Percentiles rank a stretch among this genome's conserved stretches.
phyloP scores from a whole-genome alignment of 2,329 filamentous ascomycete genomes.

The Pseudogymnoascus sp. region DNA sequence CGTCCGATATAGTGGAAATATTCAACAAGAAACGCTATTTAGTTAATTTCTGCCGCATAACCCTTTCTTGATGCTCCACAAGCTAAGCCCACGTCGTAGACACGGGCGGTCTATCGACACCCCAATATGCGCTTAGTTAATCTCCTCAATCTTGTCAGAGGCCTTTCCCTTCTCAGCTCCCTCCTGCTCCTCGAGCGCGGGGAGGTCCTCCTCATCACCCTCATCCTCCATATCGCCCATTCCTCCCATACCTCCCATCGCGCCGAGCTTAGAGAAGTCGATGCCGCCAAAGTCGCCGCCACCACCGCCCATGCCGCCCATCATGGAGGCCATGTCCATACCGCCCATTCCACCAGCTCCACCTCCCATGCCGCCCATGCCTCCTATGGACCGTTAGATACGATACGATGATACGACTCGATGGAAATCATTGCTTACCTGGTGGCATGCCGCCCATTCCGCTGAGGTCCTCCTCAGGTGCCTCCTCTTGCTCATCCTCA shows the following conservation, averaged over 20 bases:
- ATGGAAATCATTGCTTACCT: conserved; percentile 36
- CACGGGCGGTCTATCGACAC: conserved; percentile 2
- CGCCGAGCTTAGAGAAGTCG: conserved; percentile 87
- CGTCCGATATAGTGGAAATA: neutral
- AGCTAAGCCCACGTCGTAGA: neutral
- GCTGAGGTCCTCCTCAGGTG: conserved; percentile 68
- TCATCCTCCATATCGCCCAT: conserved; percentile 29
- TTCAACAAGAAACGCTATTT: conserved; percentile 4
- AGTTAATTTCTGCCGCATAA: neutral
- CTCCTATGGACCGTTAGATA: conserved; percentile 12
- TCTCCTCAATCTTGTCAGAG: conserved; percentile 34
- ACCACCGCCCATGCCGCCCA: conserved; percentile 28
- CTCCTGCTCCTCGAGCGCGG: conserved; percentile 61
- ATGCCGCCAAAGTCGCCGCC: conserved; percentile 76
- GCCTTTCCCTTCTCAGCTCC: conserved; percentile 36
- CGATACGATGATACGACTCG: neutral
- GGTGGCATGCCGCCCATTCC: conserved; percentile 56
- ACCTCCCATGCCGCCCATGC: conserved; percentile 28
- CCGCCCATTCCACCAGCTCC: conserved; percentile 41
- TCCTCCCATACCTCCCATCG: conserved; percentile 37
- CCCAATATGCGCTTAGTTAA: conserved; percentile 20
- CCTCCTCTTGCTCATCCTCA: conserved; percentile 81
- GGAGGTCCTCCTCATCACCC: conserved; percentile 71
- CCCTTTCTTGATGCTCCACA: neutral
- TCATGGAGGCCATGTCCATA: conserved; percentile 29